These are phyloP conservation scores for Collybia sp. DNA, from an alignment of 768 basidiomycete genomes.

Conservation along the genomic window DNA sequence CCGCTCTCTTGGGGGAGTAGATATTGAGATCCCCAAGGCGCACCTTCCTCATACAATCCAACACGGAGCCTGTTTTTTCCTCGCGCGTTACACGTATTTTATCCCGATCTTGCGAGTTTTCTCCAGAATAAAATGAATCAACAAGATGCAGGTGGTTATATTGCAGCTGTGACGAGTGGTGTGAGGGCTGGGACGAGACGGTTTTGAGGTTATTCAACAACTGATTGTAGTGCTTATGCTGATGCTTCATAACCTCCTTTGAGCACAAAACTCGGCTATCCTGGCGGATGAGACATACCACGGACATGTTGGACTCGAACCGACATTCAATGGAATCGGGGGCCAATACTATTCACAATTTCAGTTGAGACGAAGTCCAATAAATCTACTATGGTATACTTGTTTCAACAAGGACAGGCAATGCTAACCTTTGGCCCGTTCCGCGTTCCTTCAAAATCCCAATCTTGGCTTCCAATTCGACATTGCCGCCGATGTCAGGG, in stretches of 20 bases:
- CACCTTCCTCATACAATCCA: slow-evolving; percentile 73
- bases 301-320: slow-evolving; percentile 93
- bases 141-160: slow-evolving; percentile 76
- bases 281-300: slow-evolving; percentile 42
- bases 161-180: slow-evolving; percentile 53
- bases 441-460: slow-evolving; percentile 63
- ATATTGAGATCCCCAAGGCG: slow-evolving; percentile 87
- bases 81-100: slow-evolving; percentile 86
- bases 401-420: slow-evolving; percentile 80
- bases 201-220: slow-evolving; percentile 81
- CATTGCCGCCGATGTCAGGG: slow-evolving; percentile 46
- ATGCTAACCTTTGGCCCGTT: slow-evolving; percentile 49
- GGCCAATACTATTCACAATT: slow-evolving; percentile 50
- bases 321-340: slow-evolving; percentile 59
- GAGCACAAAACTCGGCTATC: too few relatives aligned
- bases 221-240: slow-evolving; percentile 84
- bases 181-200: slow-evolving; percentile 44
- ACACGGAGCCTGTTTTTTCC: slow-evolving; percentile 60
- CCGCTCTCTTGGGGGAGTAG: slow-evolving; percentile 71
- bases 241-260: slow-evolving; percentile 42
- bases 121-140: slow-evolving; percentile 71
- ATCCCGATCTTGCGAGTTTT: slow-evolving; percentile 30
- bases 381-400: slow-evolving; percentile 47
- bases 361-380: slow-evolving; percentile 1
- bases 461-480: slow-evolving; percentile 92